Evolutionary conservation across 225 moss, liverwort and hornwort genomes (phyloP).

Genomic region (Lunularia cruciata): DNA sequence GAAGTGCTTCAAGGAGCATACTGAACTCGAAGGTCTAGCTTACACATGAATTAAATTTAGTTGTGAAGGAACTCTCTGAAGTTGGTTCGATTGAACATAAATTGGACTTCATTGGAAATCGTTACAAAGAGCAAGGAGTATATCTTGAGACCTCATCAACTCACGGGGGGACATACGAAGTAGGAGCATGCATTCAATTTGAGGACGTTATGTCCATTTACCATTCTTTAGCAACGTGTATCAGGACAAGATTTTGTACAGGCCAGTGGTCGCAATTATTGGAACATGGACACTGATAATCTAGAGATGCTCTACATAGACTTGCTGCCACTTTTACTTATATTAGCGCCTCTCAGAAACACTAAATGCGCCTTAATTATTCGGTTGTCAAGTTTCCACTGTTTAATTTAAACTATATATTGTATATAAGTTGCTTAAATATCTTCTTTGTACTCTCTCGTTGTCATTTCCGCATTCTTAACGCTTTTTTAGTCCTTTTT

Average conservation of each 20-base stretch:
- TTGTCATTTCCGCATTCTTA: no score
- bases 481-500: no score
- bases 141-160: not conserved
- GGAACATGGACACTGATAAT: not conserved
- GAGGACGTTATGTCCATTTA: not conserved
- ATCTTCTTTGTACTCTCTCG: no score
- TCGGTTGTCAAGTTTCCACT: no score
- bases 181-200: constrained; percentile 6
- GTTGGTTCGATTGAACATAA: not conserved
- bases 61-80: not conserved
- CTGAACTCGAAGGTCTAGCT: not conserved
- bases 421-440: no score
- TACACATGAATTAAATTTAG: not conserved
- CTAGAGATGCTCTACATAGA: not conserved
- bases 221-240: constrained; percentile 10
- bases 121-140: not conserved
- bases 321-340: not conserved
- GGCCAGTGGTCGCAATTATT: not conserved
- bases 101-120: no score
- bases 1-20: not conserved
- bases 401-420: no score
- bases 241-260: constrained; percentile 10
- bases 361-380: no score
- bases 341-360: no score
- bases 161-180: not conserved